phyloP scores from a whole-genome alignment of 129 eudicot species.

The Logfia minima region DNA sequence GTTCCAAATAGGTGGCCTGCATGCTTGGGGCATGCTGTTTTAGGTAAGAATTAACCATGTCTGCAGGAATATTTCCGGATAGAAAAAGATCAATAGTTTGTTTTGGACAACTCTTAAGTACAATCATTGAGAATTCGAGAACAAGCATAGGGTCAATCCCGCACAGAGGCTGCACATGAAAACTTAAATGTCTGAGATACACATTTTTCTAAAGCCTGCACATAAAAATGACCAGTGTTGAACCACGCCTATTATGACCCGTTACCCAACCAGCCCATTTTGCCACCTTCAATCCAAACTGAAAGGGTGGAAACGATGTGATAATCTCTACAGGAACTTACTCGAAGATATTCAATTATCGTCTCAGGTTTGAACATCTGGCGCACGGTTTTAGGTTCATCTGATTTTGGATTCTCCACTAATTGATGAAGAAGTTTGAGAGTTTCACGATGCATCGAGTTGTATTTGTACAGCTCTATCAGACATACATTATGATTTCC shows the following conservation, averaged over 20 bases:
- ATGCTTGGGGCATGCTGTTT: constrained; percentile 90
- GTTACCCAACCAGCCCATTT: background rate
- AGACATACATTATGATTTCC: constrained; percentile 61
- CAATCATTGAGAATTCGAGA: constrained; percentile 85
- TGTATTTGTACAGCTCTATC: constrained; percentile 81
- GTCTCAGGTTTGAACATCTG: constrained; percentile 81
- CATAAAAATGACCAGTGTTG: background rate
- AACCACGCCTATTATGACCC: background rate
- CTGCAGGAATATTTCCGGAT: constrained; percentile 93
- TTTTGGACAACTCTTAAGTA: constrained; percentile 86
- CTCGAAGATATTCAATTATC: constrained; percentile 91
- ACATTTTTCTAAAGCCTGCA: background rate
- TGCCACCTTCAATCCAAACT: constrained; percentile 9
- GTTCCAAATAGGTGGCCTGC: constrained; percentile 90
- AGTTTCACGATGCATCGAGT: constrained; percentile 89
- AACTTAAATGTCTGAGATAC: constrained; percentile 20
- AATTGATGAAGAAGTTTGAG: constrained; percentile 78
- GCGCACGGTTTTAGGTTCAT: constrained; percentile 45
- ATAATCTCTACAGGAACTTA: constrained; percentile 31
- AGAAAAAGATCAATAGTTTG: constrained; percentile 91
- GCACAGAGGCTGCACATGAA: constrained; percentile 86
- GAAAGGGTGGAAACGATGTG: background rate
- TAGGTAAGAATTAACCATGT: constrained; percentile 82
- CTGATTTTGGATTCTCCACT: constrained; percentile 72
- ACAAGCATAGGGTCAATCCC: constrained; percentile 95